Conservation (phyloP, 352 stramenopile genomes). For the Globisporangium camurandrum region DNA sequence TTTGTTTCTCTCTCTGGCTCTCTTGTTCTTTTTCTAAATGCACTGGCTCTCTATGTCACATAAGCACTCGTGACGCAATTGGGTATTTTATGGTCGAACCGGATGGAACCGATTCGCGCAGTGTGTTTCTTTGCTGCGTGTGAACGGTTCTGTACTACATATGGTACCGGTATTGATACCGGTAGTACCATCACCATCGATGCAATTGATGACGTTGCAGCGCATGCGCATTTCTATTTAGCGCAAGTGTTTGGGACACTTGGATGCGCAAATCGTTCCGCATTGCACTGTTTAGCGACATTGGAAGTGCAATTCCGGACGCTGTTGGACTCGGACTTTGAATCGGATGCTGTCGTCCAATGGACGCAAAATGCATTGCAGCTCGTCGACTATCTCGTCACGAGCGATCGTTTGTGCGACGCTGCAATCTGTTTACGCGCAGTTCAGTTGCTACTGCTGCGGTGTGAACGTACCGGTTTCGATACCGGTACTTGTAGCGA, state of each 20-base stretch:
- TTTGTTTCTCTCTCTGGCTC: neutral
- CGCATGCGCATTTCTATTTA: conserved; percentile 62
- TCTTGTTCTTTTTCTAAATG: too few relatives aligned
- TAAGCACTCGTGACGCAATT: conserved; percentile 49
- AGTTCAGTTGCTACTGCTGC: too few relatives aligned
- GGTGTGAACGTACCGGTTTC: too few relatives aligned
- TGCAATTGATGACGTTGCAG: conserved; percentile 15
- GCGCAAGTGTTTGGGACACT: conserved; percentile 60
- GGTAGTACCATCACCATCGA: conserved; percentile 7
- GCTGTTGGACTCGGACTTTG: conserved; percentile 2
- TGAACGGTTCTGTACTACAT: conserved; percentile 12
- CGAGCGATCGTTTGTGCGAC: conserved; percentile 32
- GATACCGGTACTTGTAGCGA: too few relatives aligned
- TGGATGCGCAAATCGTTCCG: conserved; percentile 37
- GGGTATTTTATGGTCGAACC: conserved; percentile 64
- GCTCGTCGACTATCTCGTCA: conserved; percentile 56
- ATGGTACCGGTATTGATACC: neutral
- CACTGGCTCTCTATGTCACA: neutral
- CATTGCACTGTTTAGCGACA: conserved; percentile 53
- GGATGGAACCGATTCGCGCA: conserved; percentile 29
- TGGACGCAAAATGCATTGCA: conserved; percentile 52
- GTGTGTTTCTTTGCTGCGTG: conserved; percentile 51
- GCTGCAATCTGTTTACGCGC: conserved; percentile 38
- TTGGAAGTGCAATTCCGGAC: conserved; percentile 45
- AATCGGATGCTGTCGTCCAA: conserved; percentile 8